Percentiles rank a stretch among this genome's conserved stretches.
These are phyloP conservation scores for Xylaria sp. DNA, from an alignment of 2,329 filamentous ascomycete species.

Conservation along the genomic window DNA sequence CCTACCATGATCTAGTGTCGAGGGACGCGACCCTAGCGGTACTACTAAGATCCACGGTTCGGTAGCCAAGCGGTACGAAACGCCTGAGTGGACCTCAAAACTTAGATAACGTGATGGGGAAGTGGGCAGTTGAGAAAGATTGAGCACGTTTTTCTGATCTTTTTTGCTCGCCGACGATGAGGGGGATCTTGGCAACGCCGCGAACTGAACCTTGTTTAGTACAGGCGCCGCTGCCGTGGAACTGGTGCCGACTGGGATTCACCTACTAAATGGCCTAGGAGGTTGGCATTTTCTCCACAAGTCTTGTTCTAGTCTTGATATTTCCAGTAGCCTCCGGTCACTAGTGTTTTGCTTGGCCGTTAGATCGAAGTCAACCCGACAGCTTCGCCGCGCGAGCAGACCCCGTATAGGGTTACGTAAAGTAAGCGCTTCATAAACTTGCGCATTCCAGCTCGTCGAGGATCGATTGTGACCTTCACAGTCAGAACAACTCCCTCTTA, in stretches of 20 bases:
- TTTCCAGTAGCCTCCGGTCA: background rate
- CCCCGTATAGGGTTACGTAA: background rate
- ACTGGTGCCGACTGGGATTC: background rate
- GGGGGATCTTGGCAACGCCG: slow-evolving; percentile 23
- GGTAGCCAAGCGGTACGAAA: slow-evolving; percentile 13
- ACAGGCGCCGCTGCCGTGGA: background rate
- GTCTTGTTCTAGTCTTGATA: slow-evolving; percentile 7
- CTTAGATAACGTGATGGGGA: slow-evolving; percentile 5
- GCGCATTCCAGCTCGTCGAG: slow-evolving; percentile 19
- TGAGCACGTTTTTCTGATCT: slow-evolving; percentile 49
- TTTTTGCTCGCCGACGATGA: slow-evolving; percentile 28
- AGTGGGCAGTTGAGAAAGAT: slow-evolving; percentile 46
- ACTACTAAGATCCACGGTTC: background rate
- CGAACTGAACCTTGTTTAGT: background rate
- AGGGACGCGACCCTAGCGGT: slow-evolving; percentile 15
- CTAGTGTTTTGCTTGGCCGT: slow-evolving; percentile 10
- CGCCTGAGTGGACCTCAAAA: background rate
- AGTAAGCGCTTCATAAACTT: slow-evolving; percentile 6
- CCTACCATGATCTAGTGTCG: background rate
- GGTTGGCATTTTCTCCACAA: slow-evolving; percentile 7
- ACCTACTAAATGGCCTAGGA: slow-evolving; percentile 5
- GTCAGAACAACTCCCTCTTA: slow-evolving; percentile 14
- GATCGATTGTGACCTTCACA: background rate
- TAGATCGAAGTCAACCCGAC: background rate
- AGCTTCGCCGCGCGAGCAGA: slow-evolving; percentile 6